phyloP scores from a whole-genome alignment of 345 rosid species.

The Syzygium aromaticum region DNA sequence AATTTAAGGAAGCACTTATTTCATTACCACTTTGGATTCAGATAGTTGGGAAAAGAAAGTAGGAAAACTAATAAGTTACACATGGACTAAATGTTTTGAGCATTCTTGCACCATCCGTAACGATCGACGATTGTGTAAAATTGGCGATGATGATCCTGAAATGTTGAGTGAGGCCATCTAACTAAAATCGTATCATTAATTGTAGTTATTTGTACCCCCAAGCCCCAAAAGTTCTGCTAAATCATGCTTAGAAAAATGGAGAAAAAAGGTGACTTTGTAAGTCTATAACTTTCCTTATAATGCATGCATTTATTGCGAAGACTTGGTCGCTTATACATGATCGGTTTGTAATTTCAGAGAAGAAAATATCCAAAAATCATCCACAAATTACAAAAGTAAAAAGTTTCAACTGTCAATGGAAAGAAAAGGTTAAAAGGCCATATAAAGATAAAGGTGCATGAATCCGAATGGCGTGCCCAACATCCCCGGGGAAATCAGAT shows the following conservation, averaged over 20 bases:
- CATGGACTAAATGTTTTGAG: neutral
- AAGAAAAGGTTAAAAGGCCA: neutral
- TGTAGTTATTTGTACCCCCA: neutral
- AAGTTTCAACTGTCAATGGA: neutral
- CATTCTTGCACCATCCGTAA: neutral
- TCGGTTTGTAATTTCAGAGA: neutral
- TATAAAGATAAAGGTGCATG: neutral
- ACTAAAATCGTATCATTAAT: neutral
- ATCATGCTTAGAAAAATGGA: neutral
- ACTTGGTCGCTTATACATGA: neutral
- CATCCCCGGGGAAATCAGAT: neutral
- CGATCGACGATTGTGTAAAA: neutral
- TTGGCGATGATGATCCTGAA: neutral
- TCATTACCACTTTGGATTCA: neutral
- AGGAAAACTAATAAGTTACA: neutral
- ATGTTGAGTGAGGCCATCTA: neutral
- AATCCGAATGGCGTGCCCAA: neutral
- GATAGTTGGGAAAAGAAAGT: neutral
- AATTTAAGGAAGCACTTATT: neutral
- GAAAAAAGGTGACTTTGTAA: neutral
- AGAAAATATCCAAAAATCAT: neutral
- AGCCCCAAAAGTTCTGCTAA: neutral
- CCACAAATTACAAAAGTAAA: neutral
- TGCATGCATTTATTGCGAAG: neutral
- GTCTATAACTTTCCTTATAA: neutral